Percentiles rank a stretch among this genome's conserved stretches.
Evolutionary conservation across 2,329 filamentous ascomycete species (phyloP).

Genomic region (Colletotrichum sojae): DNA sequence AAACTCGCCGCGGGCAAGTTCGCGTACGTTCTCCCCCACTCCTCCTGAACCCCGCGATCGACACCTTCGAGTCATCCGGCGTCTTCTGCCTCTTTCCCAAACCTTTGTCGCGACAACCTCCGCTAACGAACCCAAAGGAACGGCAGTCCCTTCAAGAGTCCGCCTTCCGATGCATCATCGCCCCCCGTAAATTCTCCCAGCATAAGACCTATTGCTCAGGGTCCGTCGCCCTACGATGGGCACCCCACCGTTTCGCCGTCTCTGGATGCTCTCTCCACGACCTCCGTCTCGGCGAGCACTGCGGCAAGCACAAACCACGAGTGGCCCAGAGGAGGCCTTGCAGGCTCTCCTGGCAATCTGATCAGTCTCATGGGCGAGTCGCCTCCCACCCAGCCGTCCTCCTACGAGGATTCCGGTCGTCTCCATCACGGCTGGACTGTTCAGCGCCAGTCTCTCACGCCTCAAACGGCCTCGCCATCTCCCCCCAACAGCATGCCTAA

Average conservation of each 20-base stretch:
- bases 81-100: conserved; percentile 42
- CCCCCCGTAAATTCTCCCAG: conserved; percentile 63
- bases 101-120: conserved; percentile 40
- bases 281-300: conserved; percentile 64
- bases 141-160: conserved; percentile 51
- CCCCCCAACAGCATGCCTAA: conserved; percentile 47
- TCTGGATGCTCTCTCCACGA: conserved; percentile 63
- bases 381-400: conserved; percentile 67
- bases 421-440: conserved; percentile 62
- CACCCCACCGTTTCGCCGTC: conserved; percentile 60
- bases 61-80: conserved; percentile 47
- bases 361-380: conserved; percentile 67
- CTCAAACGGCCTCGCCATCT: conserved; percentile 59
- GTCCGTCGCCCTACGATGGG: conserved; percentile 56
- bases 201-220: conserved; percentile 56
- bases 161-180: conserved; percentile 50
- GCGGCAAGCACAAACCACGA: conserved; percentile 63
- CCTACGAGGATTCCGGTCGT: conserved; percentile 63
- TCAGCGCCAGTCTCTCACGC: conserved; percentile 60
- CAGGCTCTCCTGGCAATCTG: conserved; percentile 67
- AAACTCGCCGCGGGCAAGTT: conserved; percentile 67
- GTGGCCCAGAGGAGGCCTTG: conserved; percentile 60
- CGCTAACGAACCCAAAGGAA: conserved; percentile 45
- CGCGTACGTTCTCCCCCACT: conserved; percentile 56
- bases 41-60: conserved; percentile 30